Percentiles rank a stretch among this genome's conserved stretches.
Evolutionary conservation across 352 stramenopile species (phyloP).

Genomic region (Phytophthora tubulina): DNA sequence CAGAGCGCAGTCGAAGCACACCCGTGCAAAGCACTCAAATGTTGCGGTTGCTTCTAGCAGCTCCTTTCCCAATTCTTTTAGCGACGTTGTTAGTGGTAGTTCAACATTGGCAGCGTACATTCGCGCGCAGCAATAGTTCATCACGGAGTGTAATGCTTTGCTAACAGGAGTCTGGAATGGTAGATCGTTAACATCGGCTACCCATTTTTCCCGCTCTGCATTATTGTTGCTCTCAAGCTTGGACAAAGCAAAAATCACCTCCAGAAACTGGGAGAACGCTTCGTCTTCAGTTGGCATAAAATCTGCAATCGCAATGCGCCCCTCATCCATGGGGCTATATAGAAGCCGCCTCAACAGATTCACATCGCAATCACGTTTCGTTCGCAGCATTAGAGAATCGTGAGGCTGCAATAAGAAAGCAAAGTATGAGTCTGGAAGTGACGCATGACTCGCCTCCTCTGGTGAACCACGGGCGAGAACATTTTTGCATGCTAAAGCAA

Average conservation of each 20-base stretch:
- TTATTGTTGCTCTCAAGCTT: constrained; percentile 43
- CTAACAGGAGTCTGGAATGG: constrained; percentile 48
- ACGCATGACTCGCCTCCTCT: not conserved
- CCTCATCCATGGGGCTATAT: constrained; percentile 45
- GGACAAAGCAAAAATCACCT: constrained; percentile 44
- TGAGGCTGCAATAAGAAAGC: constrained; percentile 21
- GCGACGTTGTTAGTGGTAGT: constrained; percentile 27
- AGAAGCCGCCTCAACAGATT: constrained; percentile 43
- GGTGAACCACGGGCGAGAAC: constrained; percentile 2
- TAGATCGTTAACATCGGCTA: constrained; percentile 5
- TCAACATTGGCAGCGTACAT: constrained; percentile 46
- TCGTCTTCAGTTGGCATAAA: constrained; percentile 46
- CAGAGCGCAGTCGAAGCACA: constrained; percentile 49
- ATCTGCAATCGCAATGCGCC: constrained; percentile 47
- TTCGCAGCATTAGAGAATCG: constrained; percentile 29
- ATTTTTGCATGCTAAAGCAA: constrained; percentile 30
- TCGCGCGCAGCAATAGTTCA: constrained; percentile 59
- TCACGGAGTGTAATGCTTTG: constrained; percentile 53
- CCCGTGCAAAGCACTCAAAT: constrained; percentile 57
- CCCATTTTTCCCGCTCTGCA: constrained; percentile 22
- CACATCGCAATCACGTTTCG: constrained; percentile 42
- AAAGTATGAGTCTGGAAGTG: constrained; percentile 33
- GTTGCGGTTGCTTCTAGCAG: constrained; percentile 30
- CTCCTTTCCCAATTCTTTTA: constrained; percentile 30
- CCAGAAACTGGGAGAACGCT: constrained; percentile 46